Percentiles rank a stretch among this genome's conserved stretches.
phyloP scores from a whole-genome alignment of 2,329 filamentous ascomycete species.

The Clonostachys solani region DNA sequence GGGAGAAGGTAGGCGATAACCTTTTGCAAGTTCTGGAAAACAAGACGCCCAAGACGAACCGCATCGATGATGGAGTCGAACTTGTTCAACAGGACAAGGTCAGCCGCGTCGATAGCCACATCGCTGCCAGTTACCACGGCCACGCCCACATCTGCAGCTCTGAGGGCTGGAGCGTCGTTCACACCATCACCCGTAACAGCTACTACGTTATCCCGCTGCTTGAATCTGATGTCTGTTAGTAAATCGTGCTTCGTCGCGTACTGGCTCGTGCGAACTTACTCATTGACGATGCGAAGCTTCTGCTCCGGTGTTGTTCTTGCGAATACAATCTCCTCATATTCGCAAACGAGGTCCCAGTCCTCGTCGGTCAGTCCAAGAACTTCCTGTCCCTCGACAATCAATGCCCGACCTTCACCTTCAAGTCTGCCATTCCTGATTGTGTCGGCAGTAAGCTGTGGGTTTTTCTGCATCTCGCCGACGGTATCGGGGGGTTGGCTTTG shows the following conservation, averaged over 20 bases:
- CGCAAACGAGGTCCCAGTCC: conserved; percentile 40
- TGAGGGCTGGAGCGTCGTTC: conserved; percentile 62
- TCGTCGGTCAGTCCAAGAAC: conserved; percentile 48
- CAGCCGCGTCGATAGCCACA: conserved; percentile 59
- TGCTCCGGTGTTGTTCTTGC: conserved; percentile 66
- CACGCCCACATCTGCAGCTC: conserved; percentile 65
- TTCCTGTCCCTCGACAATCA: conserved; percentile 49
- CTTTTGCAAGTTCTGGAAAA: conserved; percentile 35
- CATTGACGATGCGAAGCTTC: conserved; percentile 69
- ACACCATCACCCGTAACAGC: conserved; percentile 74
- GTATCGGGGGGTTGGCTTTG: conserved; percentile 35
- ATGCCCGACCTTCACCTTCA: conserved; percentile 11
- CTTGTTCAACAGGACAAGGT: conserved; percentile 65
- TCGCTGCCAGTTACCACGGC: conserved; percentile 61
- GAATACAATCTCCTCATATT: conserved; percentile 59
- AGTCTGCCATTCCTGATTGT: conserved; percentile 10
- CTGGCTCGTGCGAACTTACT: conserved; percentile 41
- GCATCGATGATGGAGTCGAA: conserved; percentile 69
- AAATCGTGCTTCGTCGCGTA: no score
- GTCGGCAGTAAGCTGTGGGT: conserved; percentile 1
- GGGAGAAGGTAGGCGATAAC: conserved; percentile 41
- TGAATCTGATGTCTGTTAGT: no score
- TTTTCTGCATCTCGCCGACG: conserved; percentile 2
- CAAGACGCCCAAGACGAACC: conserved; percentile 39
- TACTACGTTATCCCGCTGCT: conserved; percentile 35